Base-by-base conservation (phyloP, 1,284 basidiomycete species). In the Sphaerobolus stellatus region DNA sequence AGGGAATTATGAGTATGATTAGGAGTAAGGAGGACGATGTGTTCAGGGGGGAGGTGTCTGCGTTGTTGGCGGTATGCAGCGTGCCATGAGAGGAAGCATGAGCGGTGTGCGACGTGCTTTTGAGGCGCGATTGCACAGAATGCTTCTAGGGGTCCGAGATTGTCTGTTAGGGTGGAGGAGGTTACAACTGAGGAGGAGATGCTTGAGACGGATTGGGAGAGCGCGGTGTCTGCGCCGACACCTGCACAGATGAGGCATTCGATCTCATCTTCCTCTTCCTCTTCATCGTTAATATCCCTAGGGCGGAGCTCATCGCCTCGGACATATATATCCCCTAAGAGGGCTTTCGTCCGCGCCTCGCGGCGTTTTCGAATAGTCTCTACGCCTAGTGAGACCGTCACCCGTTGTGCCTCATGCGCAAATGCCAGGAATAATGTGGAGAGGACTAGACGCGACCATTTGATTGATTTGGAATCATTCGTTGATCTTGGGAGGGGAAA, bases 181-280 rank as follows among this genome's bases (percentile, higher is more conserved):
- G 44, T 29, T 30, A 47, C 41, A 5, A 38, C 53, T 28, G 58
- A 41, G 2, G 62, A 60, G 9, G 64, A 56, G 28, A 64, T 31
- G 56, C 58, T 62, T 11, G 60, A 58, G 4, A 60, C 57, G 14
- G 63, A 59, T 41, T 62, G 58, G 8, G 59, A 57, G 20, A 58
- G 48, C 14, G 58, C 33, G 20, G 44, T 48, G 18, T 61, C 62
- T 8, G 56, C 46, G n/a, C 61, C 57, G 8, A 52, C 56, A 18
- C 61, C 65, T 11, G 65, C 62, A 50, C 65, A 67, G 47, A 67
- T 67, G 11, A 67, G 57, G 47, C 65, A 67, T 36, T 62, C 62
- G 20, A 48, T 48, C 24, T 64, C 61, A 16, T 61, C 61, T 30
- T 64, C 64, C 5, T 63, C 59, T 13, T 59, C 54, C 13, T 58